Base-by-base conservation (phyloP, 1,139 yeast species). In the Hansenula sp. region DNA sequence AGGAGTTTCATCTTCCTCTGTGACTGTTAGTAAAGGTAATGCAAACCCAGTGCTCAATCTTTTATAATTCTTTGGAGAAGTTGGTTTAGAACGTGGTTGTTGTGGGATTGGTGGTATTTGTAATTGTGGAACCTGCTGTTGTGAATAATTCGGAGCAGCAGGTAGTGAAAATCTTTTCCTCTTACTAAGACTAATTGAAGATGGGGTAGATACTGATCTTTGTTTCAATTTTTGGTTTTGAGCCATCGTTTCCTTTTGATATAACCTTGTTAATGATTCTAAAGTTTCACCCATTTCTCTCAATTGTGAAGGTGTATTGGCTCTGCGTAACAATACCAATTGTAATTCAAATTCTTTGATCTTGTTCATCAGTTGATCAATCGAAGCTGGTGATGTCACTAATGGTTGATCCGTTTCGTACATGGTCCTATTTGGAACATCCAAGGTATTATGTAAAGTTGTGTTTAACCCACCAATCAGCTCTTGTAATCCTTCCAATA, bases 21-120 rank as follows among this genome's bases (percentile, higher is more conserved):
- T 36, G 2, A 60, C 61, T 1, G 61, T 60, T n/a, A 60, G 38
- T 19, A 60, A 41, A 6, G 61, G 50, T 7, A 60, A 41, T 5
- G 55, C 43, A 2, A 60, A 41, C 1, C 63, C 63, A 3, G 58
- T 54, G 32, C 61, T 58, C 12, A 50, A 27, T 34, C 61, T 48
- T 35, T 55, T 58, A 33, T 48, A 42, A 10, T 29, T 34, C 27
- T 44, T 43, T 28, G 44, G 49, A 3, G 50, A 27, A 8, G 48
- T 18, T 10, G 53, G 12, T 11, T 21, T 12, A 18, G 33, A 21
- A 15, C 8, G 43, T 28, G 51, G 34, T 3, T 42, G 35, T 12
- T 31, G 32, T 10, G 36, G 41, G 12, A 36, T 31, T 25, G 49
- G 13, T 40, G 33, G 16, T 5, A n/a, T n/a, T n/a, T n/a, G n/a